Percentiles rank a stretch among this genome's conserved stretches.
Evolutionary conservation across 2,329 filamentous ascomycete genomes (phyloP).

Genomic region (Celoporthe dispersa): DNA sequence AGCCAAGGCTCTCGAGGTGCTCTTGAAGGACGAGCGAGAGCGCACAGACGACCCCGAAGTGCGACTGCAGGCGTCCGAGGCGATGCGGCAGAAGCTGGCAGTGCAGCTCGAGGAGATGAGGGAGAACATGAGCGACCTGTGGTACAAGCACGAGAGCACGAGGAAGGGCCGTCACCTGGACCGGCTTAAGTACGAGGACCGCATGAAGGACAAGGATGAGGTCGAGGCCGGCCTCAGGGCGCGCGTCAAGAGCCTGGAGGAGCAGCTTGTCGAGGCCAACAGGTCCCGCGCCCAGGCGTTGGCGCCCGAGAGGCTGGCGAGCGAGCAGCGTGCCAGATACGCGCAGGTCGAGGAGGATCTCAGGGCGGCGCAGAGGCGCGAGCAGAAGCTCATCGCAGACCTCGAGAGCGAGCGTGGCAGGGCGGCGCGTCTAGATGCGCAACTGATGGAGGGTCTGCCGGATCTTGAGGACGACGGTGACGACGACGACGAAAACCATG

Average conservation of each 20-base stretch:
- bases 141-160: background rate
- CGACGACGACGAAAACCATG: background rate
- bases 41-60: background rate
- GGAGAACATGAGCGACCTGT: background rate
- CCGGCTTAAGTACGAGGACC: constrained; percentile 1
- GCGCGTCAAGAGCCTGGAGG: background rate
- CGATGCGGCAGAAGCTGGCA: background rate
- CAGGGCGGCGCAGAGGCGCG: background rate
- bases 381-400: constrained; percentile 1
- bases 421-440: background rate
- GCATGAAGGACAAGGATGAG: constrained; percentile 3
- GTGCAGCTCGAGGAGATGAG: background rate
- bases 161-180: background rate
- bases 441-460: constrained; percentile 13
- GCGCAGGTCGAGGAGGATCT: background rate
- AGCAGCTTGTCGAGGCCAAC: background rate
- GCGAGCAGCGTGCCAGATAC: background rate
- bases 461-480: background rate
- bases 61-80: constrained; percentile 1
- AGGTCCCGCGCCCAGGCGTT: background rate
- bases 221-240: background rate
- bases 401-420: background rate
- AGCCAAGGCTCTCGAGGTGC: background rate
- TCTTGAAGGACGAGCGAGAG: background rate
- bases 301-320: background rate